Conservation (phyloP, 148 eudicot genomes). For the Vaccinium macrocarpon region DNA sequence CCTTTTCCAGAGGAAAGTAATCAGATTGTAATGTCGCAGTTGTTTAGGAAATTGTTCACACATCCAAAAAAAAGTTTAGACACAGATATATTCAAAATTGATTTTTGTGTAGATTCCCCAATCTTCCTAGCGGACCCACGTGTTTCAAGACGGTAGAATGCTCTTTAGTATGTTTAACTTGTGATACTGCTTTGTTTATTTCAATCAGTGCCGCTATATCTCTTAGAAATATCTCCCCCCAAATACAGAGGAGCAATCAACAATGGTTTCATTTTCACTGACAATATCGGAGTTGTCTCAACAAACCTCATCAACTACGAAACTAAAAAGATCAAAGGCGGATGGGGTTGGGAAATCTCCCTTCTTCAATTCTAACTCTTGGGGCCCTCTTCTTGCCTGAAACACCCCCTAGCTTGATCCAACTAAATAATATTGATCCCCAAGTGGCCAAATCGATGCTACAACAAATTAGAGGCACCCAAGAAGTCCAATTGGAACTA, state of each 20-base stretch:
- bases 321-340: neutral
- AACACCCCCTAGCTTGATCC: conserved; percentile 7
- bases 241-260: neutral
- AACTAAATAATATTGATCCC: neutral
- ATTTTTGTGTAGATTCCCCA: too few species aligned
- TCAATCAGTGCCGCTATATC: neutral
- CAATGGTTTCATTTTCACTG: conserved; percentile 1
- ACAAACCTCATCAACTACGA: neutral
- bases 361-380: neutral
- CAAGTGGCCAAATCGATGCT: neutral
- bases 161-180: neutral
- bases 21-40: too few species aligned
- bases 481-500: neutral
- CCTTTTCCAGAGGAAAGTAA: too few species aligned
- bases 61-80: too few species aligned
- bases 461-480: conserved; percentile 2
- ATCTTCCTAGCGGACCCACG: too few species aligned
- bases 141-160: too few species aligned
- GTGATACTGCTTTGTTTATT: neutral
- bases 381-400: conserved; percentile 6
- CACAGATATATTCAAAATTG: too few species aligned
- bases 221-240: neutral
- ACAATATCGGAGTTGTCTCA: neutral
- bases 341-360: conserved; percentile 26
- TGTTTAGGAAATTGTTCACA: too few species aligned